Evolutionary conservation across 2,329 filamentous ascomycete species (phyloP), one percentile per base, ranked within the genome.

Genomic region (Eutypa lata): DNA sequence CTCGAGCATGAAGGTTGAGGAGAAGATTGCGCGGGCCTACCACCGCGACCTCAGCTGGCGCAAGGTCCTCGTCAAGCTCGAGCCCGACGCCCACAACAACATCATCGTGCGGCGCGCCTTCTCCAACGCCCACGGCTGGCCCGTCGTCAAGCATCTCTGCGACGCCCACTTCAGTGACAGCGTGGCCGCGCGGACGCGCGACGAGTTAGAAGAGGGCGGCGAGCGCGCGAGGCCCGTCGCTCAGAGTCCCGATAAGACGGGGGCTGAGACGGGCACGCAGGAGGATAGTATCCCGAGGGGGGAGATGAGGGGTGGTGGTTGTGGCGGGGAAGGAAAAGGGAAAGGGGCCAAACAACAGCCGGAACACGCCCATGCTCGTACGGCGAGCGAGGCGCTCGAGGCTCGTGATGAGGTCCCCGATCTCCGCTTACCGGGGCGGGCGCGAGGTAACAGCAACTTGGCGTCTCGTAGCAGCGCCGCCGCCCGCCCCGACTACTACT

Each of bases 1-100:
- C 16, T 83, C 86, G 10, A 83, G 75, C 57, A 92, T 97, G 84
- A 90, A 89, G 57, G 91, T 97, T 1, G 94, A 99, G 70, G 94
- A 99, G 70, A 97, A 97, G 73, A 99, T 99, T 60, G 94, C 94
- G 2, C 84, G 94, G 46, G 94, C 91, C 14, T 99, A 99, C 72
- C 94, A 99, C 69, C 85, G 86, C 13, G 91, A 91, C 57, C 74
- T 99, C 19, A 90, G 90, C 1, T 99, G 94, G 94, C 89, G 94
- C 45, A 99, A 99, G 68, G 94, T 99, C 1, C 82, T 99, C 3
- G 94, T 99, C 14, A 89, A 94, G 50, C 79, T 99, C 2, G 93
- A 99, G 68, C 94, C 94, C 0, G 94, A 99, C 71, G 94, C 94
- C 0, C 94, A 99, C 74, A 99, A 99, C 72, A 99, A 99, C 70